Conservation (phyloP, 2,329 filamentous ascomycete genomes). For the Sphaerostilbella broomeana region DNA sequence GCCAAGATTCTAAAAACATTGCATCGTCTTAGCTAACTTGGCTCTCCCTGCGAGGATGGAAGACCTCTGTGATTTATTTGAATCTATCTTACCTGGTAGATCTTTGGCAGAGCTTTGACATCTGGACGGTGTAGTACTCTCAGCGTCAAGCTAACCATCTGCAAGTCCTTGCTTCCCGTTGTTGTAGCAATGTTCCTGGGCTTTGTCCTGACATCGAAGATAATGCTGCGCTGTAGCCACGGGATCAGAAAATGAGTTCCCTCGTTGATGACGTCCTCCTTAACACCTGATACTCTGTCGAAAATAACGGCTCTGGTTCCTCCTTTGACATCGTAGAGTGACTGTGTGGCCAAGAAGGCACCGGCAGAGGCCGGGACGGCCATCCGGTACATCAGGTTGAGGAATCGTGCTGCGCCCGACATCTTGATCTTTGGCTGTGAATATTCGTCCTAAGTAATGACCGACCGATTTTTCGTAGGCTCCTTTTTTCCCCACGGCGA, state of each 20-base stretch:
- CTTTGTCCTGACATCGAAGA: slow-evolving; percentile 97
- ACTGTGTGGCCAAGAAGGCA: slow-evolving; percentile 62
- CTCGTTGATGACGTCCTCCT: slow-evolving; percentile 87
- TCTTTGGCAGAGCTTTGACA: slow-evolving; percentile 86
- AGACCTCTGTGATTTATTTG: not conserved
- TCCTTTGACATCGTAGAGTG: slow-evolving; percentile 95
- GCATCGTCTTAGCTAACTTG: not conserved
- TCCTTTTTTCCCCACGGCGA: too few relatives aligned
- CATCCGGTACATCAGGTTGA: slow-evolving; percentile 57
- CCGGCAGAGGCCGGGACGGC: slow-evolving; percentile 69
- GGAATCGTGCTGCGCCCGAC: slow-evolving; percentile 50
- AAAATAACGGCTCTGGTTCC: slow-evolving; percentile 96
- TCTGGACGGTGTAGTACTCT: slow-evolving; percentile 92
- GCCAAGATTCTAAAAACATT: slow-evolving; percentile 69
- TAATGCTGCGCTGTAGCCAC: slow-evolving; percentile 89
- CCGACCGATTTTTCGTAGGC: not conserved
- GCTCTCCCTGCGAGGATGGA: not conserved
- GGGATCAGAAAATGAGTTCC: slow-evolving; percentile 95
- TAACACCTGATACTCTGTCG: slow-evolving; percentile 85
- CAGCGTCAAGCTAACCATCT: slow-evolving; percentile 98
- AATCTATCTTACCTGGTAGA: slow-evolving; percentile 72
- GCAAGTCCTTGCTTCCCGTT: slow-evolving; percentile 96
- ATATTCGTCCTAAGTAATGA: not conserved
- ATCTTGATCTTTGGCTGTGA: slow-evolving; percentile 28
- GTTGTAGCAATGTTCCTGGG: slow-evolving; percentile 96